phyloP scores from a whole-genome alignment of 805 yeast species.

The Cyberlindnera veronae region DNA sequence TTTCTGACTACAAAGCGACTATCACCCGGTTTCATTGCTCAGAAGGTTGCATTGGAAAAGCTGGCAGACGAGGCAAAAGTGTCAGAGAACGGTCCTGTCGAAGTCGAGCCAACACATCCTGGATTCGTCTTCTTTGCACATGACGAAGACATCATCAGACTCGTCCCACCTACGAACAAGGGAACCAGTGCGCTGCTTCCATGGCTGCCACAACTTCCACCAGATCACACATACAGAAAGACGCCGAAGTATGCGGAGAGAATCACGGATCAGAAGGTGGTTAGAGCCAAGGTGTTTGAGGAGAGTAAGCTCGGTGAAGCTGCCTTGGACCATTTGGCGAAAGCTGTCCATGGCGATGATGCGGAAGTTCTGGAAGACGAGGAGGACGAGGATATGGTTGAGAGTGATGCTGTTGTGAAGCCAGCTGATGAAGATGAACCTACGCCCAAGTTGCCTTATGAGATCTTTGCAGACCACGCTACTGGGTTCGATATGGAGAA shows the following conservation, averaged over 20 bases:
- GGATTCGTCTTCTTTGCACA: slow-evolving; percentile 52
- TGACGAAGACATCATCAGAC: slow-evolving; percentile 45
- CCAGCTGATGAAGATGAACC: slow-evolving; percentile 3
- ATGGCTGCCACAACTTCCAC: slow-evolving; percentile 88
- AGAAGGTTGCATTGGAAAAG: slow-evolving; percentile 16
- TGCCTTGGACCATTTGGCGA: slow-evolving; percentile 61
- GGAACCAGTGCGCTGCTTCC: slow-evolving; percentile 51
- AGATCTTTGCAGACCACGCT: too few relatives aligned
- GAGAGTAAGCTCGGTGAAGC: slow-evolving; percentile 80
- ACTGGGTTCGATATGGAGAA: background rate
- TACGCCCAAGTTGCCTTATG: too few relatives aligned
- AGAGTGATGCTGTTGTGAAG: background rate
- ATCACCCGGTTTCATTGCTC: slow-evolving; percentile 15
- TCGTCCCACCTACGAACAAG: slow-evolving; percentile 50
- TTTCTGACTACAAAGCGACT: slow-evolving; percentile 22
- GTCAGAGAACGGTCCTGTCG: slow-evolving; percentile 8
- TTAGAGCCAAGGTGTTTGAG: slow-evolving; percentile 68
- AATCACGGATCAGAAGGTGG: slow-evolving; percentile 63
- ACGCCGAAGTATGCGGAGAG: slow-evolving; percentile 67
- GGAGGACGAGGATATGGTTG: background rate
- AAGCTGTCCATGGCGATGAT: slow-evolving; percentile 33
- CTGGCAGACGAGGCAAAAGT: slow-evolving; percentile 13
- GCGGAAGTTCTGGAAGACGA: slow-evolving; percentile 8
- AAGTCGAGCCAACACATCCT: slow-evolving; percentile 38
- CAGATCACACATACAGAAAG: slow-evolving; percentile 84